phyloP scores from a whole-genome alignment of 2,329 filamentous ascomycete genomes.

The Phialemoniopsis sp. region DNA sequence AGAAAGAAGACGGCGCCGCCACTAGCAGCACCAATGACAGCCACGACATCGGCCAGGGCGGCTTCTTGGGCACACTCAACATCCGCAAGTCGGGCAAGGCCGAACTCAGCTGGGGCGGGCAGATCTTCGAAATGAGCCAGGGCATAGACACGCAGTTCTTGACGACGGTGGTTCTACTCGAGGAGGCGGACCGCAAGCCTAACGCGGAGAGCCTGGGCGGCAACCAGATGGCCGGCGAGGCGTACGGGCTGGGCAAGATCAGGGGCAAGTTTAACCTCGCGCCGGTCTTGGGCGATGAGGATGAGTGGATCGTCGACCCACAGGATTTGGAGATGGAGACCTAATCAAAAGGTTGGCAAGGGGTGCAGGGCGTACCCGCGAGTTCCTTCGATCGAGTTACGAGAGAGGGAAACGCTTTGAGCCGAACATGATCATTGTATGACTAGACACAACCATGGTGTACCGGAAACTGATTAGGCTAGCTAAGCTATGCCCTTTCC shows the following conservation, averaged over 20 bases:
- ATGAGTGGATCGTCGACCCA: slow-evolving; percentile 40
- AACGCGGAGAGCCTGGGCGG: slow-evolving; percentile 20
- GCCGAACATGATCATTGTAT: no score
- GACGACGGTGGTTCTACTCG: slow-evolving; percentile 55
- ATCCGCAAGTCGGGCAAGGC: slow-evolving; percentile 59
- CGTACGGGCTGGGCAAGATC: slow-evolving; percentile 59
- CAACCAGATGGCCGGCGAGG: slow-evolving; percentile 39
- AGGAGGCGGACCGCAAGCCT: slow-evolving; percentile 51
- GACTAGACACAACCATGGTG: no score
- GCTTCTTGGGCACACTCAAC: slow-evolving; percentile 56
- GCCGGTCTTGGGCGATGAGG: slow-evolving; percentile 53
- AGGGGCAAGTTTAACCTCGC: slow-evolving; percentile 59
- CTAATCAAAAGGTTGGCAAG: no score
- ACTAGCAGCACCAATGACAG: slow-evolving; percentile 17
- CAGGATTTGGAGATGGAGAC: no score
- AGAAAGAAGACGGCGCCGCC: slow-evolving; percentile 18
- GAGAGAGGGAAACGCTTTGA: no score
- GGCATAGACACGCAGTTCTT: slow-evolving; percentile 48
- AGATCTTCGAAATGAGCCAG: slow-evolving; percentile 48
- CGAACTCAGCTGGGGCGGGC: slow-evolving; percentile 60
- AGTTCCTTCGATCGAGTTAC: no score
- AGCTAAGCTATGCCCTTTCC: no score
- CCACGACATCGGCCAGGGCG: slow-evolving; percentile 29
- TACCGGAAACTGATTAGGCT: no score
- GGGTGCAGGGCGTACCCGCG: no score